phyloP scores from a whole-genome alignment of 148 eudicot species.

The Camellia granthamiana region DNA sequence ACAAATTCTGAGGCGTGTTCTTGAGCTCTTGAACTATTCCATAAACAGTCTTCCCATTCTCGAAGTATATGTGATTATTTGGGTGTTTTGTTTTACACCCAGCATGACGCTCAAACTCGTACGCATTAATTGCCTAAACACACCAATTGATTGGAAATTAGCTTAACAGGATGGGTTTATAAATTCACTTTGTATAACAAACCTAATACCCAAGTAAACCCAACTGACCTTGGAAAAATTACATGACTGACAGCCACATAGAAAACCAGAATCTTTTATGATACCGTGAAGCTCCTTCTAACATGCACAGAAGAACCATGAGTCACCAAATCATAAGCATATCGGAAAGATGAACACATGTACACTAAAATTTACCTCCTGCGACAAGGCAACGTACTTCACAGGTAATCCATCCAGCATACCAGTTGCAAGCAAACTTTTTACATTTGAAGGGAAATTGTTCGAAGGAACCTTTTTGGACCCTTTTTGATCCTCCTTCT shows the following conservation, averaged over 20 bases:
- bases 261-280: slow-evolving; percentile 69
- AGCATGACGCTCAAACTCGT: slow-evolving; percentile 86
- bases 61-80: slow-evolving; percentile 85
- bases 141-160: neutral
- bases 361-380: slow-evolving; percentile 51
- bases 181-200: neutral
- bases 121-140: slow-evolving; percentile 67
- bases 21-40: slow-evolving; percentile 78
- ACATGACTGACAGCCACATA: slow-evolving; percentile 79
- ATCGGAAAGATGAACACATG: slow-evolving; percentile 11
- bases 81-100: slow-evolving; percentile 90
- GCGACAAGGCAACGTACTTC: slow-evolving; percentile 80
- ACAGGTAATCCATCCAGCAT: slow-evolving; percentile 85
- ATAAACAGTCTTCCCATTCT: slow-evolving; percentile 80
- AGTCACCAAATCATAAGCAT: slow-evolving; percentile 10
- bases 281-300: slow-evolving; percentile 71
- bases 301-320: slow-evolving; percentile 21
- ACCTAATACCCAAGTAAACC: slow-evolving; percentile 19
- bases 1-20: slow-evolving; percentile 62
- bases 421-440: slow-evolving; percentile 80
- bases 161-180: neutral
- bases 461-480: slow-evolving; percentile 47
- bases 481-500: slow-evolving; percentile 54
- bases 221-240: slow-evolving; percentile 64
- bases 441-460: slow-evolving; percentile 83